Conservation (phyloP, 345 rosid species). For the Pugionium dolabratum region DNA sequence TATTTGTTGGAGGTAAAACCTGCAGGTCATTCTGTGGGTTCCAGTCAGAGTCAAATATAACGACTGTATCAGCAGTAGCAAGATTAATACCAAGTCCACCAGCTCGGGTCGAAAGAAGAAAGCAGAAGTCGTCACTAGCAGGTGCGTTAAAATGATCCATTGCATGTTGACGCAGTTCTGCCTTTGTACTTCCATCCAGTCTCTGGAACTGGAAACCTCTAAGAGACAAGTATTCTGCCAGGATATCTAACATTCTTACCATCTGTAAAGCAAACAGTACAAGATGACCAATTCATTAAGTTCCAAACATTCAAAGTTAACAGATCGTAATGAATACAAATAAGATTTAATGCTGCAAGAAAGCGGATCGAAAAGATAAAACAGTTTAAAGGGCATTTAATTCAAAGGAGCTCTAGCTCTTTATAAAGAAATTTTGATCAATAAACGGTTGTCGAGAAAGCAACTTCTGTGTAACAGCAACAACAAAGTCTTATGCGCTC, state of each 20-base stretch:
- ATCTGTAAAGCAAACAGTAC: conserved; percentile 55
- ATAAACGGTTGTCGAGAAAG: conserved; percentile 1
- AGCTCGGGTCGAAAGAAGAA: conserved; percentile 97
- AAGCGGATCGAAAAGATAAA: conserved; percentile 4
- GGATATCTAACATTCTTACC: conserved; percentile 98
- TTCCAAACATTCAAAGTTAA: not conserved
- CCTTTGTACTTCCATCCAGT: conserved; percentile 99
- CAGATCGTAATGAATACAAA: not conserved
- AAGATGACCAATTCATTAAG: conserved; percentile 15
- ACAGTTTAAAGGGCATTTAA: not conserved
- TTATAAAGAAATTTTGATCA: not conserved
- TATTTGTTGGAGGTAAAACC: conserved; percentile 44
- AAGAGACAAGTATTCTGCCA: conserved; percentile 83
- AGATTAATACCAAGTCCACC: conserved; percentile 99
- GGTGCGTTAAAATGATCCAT: conserved; percentile 99
- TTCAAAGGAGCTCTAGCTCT: not conserved
- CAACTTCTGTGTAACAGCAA: conserved; percentile 10
- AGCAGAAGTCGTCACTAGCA: conserved; percentile 99
- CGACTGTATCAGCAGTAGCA: conserved; percentile 97
- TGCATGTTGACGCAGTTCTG: conserved; percentile 98
- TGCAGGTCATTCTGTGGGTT: conserved; percentile 99
- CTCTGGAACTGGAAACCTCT: conserved; percentile 98
- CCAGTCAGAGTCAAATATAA: conserved; percentile 99
- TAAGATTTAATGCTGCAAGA: conserved; percentile 22
- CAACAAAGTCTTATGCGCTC: not conserved